Conservation (phyloP, 257 asterid species). For the Ligustrum vulgare region DNA sequence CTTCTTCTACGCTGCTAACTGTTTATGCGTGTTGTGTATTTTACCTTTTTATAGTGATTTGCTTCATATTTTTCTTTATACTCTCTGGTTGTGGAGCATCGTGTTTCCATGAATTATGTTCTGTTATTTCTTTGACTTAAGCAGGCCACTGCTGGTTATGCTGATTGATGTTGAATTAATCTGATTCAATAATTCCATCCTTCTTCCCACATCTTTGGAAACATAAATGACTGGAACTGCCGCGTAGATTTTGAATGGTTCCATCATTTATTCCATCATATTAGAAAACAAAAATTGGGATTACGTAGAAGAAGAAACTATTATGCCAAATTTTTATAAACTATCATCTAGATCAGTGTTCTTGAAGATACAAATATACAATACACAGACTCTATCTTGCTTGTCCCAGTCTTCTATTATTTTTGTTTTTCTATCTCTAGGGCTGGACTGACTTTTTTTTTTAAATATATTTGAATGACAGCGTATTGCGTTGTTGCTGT, state of each 20-base stretch:
- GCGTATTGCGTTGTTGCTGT: conserved; percentile 92
- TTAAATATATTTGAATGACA: conserved; percentile 37
- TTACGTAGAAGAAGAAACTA: neutral
- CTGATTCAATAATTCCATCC: neutral
- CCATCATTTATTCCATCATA: neutral
- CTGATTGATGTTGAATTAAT: neutral
- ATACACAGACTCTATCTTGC: conserved; percentile 1
- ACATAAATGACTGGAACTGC: neutral
- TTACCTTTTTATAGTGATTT: neutral
- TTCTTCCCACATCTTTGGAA: neutral
- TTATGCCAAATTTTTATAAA: too few relatives aligned
- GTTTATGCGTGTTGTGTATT: neutral
- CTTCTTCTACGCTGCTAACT: neutral
- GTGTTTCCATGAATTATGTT: neutral
- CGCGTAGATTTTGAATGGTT: neutral
- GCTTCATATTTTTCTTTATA: neutral
- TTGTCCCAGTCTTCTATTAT: neutral
- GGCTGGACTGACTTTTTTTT: neutral
- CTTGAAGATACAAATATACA: conserved; percentile 8
- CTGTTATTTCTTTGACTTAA: neutral
- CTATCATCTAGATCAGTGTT: neutral
- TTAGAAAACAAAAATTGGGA: neutral
- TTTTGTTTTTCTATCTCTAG: neutral
- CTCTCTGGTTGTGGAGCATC: neutral
- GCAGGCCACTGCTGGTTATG: neutral